Base-by-base conservation (phyloP, 2,329 filamentous ascomycete species). In the Talaromyces piceae region DNA sequence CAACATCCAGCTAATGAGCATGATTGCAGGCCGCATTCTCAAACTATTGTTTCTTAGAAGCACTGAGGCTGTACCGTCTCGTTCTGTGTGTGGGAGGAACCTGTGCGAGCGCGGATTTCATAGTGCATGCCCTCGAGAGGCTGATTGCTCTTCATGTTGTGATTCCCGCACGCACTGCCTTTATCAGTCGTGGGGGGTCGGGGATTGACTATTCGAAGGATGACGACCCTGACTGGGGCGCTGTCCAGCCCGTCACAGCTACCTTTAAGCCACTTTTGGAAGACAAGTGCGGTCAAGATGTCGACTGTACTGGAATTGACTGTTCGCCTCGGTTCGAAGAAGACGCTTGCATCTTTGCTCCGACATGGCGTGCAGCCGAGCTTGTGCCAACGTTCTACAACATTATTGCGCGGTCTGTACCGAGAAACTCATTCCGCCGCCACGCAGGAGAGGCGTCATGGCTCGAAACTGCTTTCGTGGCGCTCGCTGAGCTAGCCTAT, bases 381-480 rank as follows among this genome's bases (percentile, higher is more conserved):
- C 61, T 69, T 49, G 64, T 64, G 2, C 69, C 74, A 1, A 60
- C 71, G 7, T 61, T 77, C 5, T 73, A 77, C 47, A 69, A 75
- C 48, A 67, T 74, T 51, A 72, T 74, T 3, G 68, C 72, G 22
- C 68, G 72, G 30, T 72, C 71, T 30, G 65, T 76, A 13, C 71
- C 70, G 16, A 64, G 71, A 51, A 66, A 71, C 51, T 67, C 69
- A 9, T 72, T 73, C 43, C 65, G 66, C 41, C 63, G 69, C 31
- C 68, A 73, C 56, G 68, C 67, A 6, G 61, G 69, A 22, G 76
- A 79, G 59, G 70, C 70, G 33, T 64, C 68, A 12, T 79, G 76
- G 75, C 58, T 79, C 46, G 74, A 77, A 58, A 68, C 67, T 2
- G 61, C 76, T n/a, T 77, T 77, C 50, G 66, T 69, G 22, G 63